Evolutionary conservation across 2,329 filamentous ascomycete species (phyloP), one percentile per base, ranked within the genome.

Genomic region (Fusarium guadeloupense): DNA sequence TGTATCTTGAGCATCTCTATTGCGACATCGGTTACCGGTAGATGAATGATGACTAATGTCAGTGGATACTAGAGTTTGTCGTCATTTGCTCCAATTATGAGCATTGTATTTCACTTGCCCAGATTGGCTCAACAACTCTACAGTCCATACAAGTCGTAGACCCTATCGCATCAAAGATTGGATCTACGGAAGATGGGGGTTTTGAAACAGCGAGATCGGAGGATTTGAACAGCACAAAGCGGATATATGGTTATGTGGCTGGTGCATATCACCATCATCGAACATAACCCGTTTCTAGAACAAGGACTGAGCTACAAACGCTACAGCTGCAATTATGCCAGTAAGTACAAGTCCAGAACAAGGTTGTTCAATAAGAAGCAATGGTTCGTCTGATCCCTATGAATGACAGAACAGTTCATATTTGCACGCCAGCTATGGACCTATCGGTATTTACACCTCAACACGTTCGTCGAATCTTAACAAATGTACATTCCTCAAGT

Each of bases 11-110:
- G n/a, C 26, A 19, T n/a, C n/a, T n/a, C n/a, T n/a, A 34, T 47
- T 69, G 68, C 66, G 68, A 69, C 47, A 70, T 69, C 64, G 68
- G 68, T 59, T 23, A 56, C 54, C 51, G 56, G 66, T 42, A 26
- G 54, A 45, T 19, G 33, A 52, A 31, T 30, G 42, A 59, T 70
- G 67, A 70, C 67, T 71, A 70, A 70, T 52, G 6, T 17, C 7
- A 7, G 42, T 52, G 56, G 68, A 40, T 14, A 33, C 23, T 40
- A 31, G 13, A 26, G 9, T 26, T 4, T 3, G 7, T 26, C 67
- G 68, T 54, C 68, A 70, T 70, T 42, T 47, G 47, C 57, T 52
- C 59, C 62, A 62, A 62, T 65, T 56, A 70, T 68, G 64, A 65
- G 57, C 57, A 55, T 46, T 49, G 38, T 46, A 44, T 57, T 43